Evolutionary conservation across 768 basidiomycete species (phyloP).

Genomic region (Ramaria sp.): DNA sequence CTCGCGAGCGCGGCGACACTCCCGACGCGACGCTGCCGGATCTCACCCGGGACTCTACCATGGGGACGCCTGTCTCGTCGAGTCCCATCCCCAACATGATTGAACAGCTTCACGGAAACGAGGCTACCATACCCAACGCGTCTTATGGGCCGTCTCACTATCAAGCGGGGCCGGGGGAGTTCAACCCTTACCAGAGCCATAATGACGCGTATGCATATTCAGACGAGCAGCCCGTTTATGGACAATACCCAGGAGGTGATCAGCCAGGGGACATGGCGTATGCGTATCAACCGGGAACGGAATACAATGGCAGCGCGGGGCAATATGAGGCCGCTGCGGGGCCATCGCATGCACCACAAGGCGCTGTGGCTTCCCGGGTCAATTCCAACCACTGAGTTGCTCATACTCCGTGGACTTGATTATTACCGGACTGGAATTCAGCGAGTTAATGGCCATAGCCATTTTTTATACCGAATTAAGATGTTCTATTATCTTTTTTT

Average conservation of each 20-base stretch:
- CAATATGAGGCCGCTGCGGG: not conserved
- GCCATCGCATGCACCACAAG: not conserved
- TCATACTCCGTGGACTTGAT: too few species aligned
- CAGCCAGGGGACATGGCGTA: constrained; percentile 16
- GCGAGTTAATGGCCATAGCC: too few species aligned
- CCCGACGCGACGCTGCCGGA: not conserved
- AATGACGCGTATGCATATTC: not conserved
- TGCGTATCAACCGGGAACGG: not conserved
- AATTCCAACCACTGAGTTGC: too few species aligned
- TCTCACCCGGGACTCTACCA: not conserved
- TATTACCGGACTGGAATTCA: too few species aligned
- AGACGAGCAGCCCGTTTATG: constrained; percentile 2
- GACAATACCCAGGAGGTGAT: constrained; percentile 15
- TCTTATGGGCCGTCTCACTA: not conserved
- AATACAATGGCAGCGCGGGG: not conserved
- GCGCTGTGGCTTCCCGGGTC: not conserved
- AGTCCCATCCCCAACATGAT: not conserved
- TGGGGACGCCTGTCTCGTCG: not conserved
- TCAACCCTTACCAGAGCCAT: constrained; percentile 4
- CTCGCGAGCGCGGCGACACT: not conserved
- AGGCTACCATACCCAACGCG: not conserved
- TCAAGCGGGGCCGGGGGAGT: not conserved
- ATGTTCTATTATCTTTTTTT: too few species aligned
- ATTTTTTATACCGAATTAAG: too few species aligned
- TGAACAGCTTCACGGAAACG: not conserved